Percentiles rank a stretch among this genome's conserved stretches.
phyloP scores from a whole-genome alignment of 139 green algal species.

The Chlorella sp. region DNA sequence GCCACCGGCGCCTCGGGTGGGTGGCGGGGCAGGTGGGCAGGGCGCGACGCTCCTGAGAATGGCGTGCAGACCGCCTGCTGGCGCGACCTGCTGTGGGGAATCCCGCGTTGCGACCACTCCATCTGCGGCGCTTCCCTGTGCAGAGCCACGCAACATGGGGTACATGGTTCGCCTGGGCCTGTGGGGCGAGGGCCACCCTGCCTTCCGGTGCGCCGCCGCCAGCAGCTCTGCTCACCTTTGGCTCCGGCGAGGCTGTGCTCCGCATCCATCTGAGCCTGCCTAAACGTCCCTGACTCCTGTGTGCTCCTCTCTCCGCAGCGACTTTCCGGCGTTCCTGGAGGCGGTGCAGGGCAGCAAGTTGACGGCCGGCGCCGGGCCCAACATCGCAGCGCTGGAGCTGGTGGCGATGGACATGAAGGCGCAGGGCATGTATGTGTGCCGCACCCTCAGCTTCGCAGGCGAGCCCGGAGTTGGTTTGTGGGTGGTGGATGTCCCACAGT shows the following conservation, averaged over 20 bases:
- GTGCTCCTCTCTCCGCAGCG: no score
- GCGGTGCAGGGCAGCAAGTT: constrained; percentile 17
- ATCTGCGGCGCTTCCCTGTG: background rate
- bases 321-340: constrained; percentile 65
- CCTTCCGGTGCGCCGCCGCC: no score
- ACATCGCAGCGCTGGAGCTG: constrained; percentile 76
- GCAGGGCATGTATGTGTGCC: constrained; percentile 81
- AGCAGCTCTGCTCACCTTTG: background rate
- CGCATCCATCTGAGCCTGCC: no score
- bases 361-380: constrained; percentile 23
- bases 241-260: background rate
- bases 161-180: constrained; percentile 85
- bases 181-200: constrained; percentile 66
- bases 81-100: background rate
- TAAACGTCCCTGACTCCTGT: no score
- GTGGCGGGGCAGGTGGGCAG: background rate
- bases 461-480: background rate
- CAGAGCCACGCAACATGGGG: constrained; percentile 62
- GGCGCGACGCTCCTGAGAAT: background rate
- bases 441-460: constrained; percentile 79
- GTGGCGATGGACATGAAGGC: constrained; percentile 85
- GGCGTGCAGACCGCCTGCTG: no score
- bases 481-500: background rate
- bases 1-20: constrained; percentile 76
- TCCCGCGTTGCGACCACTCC: background rate